phyloP scores from a whole-genome alignment of 148 eudicot genomes.

The Tetragonia tetragonoides region DNA sequence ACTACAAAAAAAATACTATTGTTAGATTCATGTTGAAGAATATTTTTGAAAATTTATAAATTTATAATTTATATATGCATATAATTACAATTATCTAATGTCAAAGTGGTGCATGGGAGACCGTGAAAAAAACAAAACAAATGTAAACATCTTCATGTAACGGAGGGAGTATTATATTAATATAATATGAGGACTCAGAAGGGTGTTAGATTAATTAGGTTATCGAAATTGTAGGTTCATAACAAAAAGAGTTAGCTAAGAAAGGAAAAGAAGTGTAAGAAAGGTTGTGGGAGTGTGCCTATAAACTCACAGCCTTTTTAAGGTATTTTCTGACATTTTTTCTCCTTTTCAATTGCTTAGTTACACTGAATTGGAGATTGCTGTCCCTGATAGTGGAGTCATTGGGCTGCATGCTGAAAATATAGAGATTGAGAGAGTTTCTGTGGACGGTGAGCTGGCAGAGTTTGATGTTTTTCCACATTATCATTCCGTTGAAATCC shows the following conservation, averaged over 20 bases:
- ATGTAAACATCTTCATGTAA: too few species aligned
- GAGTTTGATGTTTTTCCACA: slow-evolving; percentile 88
- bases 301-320: background rate
- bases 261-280: background rate
- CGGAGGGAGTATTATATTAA: background rate
- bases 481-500: slow-evolving; percentile 67
- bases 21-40: too few species aligned
- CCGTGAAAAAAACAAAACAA: too few species aligned
- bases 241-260: background rate
- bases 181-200: background rate
- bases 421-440: slow-evolving; percentile 82
- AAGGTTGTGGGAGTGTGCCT: background rate
- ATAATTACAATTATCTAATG: too few species aligned
- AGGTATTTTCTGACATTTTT: slow-evolving; percentile 1
- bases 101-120: too few species aligned
- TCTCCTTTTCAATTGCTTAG: slow-evolving; percentile 38
- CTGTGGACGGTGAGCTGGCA: slow-evolving; percentile 82
- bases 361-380: slow-evolving; percentile 81
- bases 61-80: too few species aligned
- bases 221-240: background rate
- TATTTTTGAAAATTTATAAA: too few species aligned
- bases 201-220: background rate
- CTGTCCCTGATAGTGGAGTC: slow-evolving; percentile 81
- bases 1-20: too few species aligned
- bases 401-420: slow-evolving; percentile 95